Conservation (phyloP, 371 early-diverging fungal species). For the Actinomucor elegans region DNA sequence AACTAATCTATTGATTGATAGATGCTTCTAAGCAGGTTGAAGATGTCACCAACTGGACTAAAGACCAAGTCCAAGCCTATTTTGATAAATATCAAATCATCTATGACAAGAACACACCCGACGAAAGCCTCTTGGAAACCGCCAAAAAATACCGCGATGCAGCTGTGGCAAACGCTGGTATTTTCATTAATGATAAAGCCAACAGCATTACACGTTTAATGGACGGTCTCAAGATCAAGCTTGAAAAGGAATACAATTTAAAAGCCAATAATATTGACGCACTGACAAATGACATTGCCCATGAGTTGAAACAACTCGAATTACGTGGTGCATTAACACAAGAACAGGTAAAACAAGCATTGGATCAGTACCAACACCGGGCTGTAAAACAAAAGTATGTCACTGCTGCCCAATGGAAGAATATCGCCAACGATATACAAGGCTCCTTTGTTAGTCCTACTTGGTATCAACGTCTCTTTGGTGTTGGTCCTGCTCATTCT, state of each 20-base stretch:
- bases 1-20: no score
- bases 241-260: constrained; percentile 31
- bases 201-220: constrained; percentile 31
- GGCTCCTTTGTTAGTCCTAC: constrained; percentile 24
- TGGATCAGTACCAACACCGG: constrained; percentile 30
- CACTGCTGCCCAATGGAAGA: constrained; percentile 38
- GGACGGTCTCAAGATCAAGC: constrained; percentile 31
- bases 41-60: constrained; percentile 26
- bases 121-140: constrained; percentile 23
- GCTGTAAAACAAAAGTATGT: constrained; percentile 30
- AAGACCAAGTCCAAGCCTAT: constrained; percentile 26
- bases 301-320: constrained; percentile 34
- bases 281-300: constrained; percentile 26
- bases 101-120: constrained; percentile 34
- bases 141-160: constrained; percentile 38
- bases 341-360: constrained; percentile 25
- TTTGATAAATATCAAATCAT: constrained; percentile 35
- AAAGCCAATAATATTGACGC: constrained; percentile 21
- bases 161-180: constrained; percentile 28
- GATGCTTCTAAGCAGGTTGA: constrained; percentile 6
- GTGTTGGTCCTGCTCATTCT: constrained; percentile 6
- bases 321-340: constrained; percentile 37
- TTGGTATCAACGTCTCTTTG: constrained; percentile 32
- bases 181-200: constrained; percentile 25
- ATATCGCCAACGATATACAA: constrained; percentile 30